Conservation (phyloP, 2,329 filamentous ascomycete genomes). For the Ceratocystis huliohia region DNA sequence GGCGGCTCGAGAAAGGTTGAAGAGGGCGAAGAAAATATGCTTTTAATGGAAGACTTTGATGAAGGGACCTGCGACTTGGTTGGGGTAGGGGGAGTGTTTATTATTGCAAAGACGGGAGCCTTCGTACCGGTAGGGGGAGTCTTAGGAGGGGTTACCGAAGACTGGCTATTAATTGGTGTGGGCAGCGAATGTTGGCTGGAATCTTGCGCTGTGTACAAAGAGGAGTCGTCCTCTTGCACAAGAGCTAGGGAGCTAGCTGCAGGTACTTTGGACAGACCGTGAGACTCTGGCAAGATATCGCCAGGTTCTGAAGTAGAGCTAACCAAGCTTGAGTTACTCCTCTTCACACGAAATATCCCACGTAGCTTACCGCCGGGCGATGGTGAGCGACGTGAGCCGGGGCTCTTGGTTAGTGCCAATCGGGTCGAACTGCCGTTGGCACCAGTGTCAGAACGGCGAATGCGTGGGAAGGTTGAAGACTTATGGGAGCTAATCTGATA, state of each 20-base stretch:
- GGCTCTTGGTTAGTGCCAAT: constrained; percentile 33
- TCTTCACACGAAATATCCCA: constrained; percentile 54
- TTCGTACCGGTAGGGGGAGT: constrained; percentile 34
- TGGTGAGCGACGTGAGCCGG: constrained; percentile 40
- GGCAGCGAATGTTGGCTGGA: constrained; percentile 12
- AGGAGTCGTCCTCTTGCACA: not conserved
- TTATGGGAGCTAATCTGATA: constrained; percentile 12
- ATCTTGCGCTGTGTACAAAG: not conserved
- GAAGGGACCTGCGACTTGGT: constrained; percentile 33
- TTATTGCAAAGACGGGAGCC: constrained; percentile 40
- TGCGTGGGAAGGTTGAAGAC: constrained; percentile 15
- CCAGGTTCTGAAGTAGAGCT: constrained; percentile 24
- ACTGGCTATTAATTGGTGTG: constrained; percentile 11
- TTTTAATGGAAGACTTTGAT: constrained; percentile 23
- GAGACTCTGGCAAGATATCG: constrained; percentile 29
- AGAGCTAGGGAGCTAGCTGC: constrained; percentile 17
- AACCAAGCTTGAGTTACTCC: constrained; percentile 27
- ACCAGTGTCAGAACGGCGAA: constrained; percentile 11
- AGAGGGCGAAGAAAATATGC: constrained; percentile 17
- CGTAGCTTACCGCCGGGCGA: constrained; percentile 61
- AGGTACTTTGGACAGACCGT: constrained; percentile 19
- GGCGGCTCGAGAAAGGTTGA: constrained; percentile 5
- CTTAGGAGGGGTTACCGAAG: constrained; percentile 30
- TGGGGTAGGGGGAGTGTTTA: constrained; percentile 55
- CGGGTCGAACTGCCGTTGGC: constrained; percentile 23